Base-by-base conservation (phyloP, 805 yeast species). In the Saturnispora gosingensis region DNA sequence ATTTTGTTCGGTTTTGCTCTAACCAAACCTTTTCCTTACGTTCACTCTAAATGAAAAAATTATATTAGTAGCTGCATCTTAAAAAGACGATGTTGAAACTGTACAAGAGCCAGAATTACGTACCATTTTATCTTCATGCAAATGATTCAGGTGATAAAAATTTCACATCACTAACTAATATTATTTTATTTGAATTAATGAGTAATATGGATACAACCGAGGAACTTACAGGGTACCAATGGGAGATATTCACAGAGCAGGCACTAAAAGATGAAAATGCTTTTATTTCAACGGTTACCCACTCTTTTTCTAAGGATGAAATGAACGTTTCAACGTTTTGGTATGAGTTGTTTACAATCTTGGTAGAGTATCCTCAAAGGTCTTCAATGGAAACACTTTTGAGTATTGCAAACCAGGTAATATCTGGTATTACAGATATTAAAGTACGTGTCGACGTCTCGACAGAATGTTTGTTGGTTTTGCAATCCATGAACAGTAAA, bases 11-110 rank as follows among this genome's bases (percentile, higher is more conserved):
- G 48, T 80, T 70, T 32, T 71, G 75, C 46, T 78, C 80, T 61
- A 72, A 82, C 45, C 72, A 70, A 59, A 78, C 83, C 54, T 73
- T 73, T 43, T 82, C 85, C 56, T 84, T 70, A 65, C 78, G 80
- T 58, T 84, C 89, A 5, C 88, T 82, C 88, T 77, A 47, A 42
- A 13, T 7, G 13, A 40, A 27, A 4, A 27, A 25, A 5, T 24
- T 16, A 15, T 25, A 43, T 49, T 49, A 49, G 51, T 49, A 49
- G 28, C 13, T 11, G 15, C 6, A 11, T 2, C 11, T 9, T 30
- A 4, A 30, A 30, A 9, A 13, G 8, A 30, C 5, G 6, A 10
- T 15, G 34, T n/a, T 30, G n/a, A 13, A 13, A n/a, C 34, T 30
- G 11, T 13, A 10, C 34, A 30, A 13, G n/a, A 30, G 34, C 15